Conservation (phyloP, 352 stramenopile genomes). For the Phytophthora uliginosa region DNA sequence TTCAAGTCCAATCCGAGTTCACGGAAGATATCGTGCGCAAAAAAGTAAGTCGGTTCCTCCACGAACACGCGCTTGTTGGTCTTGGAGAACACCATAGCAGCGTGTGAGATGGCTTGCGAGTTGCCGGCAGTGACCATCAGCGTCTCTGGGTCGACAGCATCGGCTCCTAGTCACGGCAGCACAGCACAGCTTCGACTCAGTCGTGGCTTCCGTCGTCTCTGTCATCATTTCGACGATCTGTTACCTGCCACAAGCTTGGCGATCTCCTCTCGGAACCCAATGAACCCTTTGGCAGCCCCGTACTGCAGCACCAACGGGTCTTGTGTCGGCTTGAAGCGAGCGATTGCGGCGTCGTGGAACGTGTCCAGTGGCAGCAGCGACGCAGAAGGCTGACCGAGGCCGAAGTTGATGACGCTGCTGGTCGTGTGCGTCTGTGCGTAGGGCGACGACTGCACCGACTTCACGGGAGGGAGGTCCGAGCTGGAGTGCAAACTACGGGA, state of each 20-base stretch:
- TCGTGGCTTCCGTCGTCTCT: constrained; percentile 10
- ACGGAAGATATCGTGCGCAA: constrained; percentile 93
- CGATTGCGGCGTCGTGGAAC: constrained; percentile 57
- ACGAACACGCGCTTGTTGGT: constrained; percentile 91
- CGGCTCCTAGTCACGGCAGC: background rate
- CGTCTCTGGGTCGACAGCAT: constrained; percentile 48
- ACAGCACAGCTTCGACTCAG: background rate
- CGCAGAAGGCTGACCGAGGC: constrained; percentile 82
- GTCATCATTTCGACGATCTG: constrained; percentile 6
- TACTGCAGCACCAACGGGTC: constrained; percentile 83
- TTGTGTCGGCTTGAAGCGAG: constrained; percentile 59
- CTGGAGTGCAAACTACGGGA: constrained; percentile 12
- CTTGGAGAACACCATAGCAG: constrained; percentile 77
- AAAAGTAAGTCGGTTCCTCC: constrained; percentile 95
- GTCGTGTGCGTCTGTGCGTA: constrained; percentile 78
- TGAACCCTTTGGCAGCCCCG: constrained; percentile 73
- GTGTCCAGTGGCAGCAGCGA: constrained; percentile 80
- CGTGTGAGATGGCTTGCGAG: constrained; percentile 92
- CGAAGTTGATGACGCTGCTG: constrained; percentile 83
- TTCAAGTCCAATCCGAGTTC: constrained; percentile 88
- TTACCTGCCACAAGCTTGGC: constrained; percentile 66
- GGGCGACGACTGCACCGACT: constrained; percentile 64
- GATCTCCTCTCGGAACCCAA: constrained; percentile 74
- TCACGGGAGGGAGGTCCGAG: constrained; percentile 11
- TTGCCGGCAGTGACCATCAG: constrained; percentile 94